Conservation (phyloP, 176 grass and related monocot species). For the Triticum dicoccoides region DNA sequence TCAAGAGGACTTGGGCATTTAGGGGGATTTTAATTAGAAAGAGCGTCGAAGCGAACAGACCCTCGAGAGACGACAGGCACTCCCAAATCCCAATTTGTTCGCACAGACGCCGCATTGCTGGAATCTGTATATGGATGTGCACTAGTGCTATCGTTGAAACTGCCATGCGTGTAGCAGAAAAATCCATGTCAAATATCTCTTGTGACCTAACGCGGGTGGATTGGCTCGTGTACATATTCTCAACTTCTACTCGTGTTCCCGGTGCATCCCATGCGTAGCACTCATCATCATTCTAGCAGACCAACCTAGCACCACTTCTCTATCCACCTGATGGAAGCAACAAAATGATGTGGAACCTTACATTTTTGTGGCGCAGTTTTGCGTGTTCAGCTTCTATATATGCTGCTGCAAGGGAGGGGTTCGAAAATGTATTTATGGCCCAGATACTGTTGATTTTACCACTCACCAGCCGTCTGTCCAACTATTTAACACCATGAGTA, state of each 20-base stretch:
- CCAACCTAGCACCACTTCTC: background rate
- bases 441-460: background rate
- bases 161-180: no score
- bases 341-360: background rate
- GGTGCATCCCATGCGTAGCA: background rate
- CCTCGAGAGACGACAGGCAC: no score
- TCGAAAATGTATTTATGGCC: background rate
- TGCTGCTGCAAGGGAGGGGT: background rate
- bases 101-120: no score
- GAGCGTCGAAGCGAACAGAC: no score
- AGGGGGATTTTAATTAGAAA: no score
- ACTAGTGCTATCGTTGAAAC: background rate
- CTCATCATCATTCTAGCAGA: background rate
- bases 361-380: background rate
- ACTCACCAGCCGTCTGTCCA: background rate
- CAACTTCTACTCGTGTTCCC: background rate
- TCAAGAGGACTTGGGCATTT: no score
- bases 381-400: background rate
- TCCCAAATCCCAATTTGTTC: no score
- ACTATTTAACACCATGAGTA: background rate
- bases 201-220: no score
- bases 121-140: no score
- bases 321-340: background rate
- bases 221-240: background rate
- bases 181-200: no score